Base-by-base conservation (phyloP, 106 monocot genomes). In the Vanilla planifolia region DNA sequence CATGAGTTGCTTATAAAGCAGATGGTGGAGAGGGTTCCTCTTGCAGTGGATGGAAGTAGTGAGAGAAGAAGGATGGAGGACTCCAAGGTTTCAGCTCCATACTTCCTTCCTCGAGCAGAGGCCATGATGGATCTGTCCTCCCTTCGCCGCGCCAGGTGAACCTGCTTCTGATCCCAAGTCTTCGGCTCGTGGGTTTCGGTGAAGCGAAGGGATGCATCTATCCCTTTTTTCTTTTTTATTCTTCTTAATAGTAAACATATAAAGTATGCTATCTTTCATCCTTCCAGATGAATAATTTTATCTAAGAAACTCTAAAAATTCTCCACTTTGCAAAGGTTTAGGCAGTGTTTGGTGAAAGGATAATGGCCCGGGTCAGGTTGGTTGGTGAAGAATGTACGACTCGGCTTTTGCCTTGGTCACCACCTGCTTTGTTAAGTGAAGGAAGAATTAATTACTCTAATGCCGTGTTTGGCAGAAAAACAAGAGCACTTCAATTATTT, bases 1-100 rank as follows among this genome's bases (percentile, higher is more conserved):
- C 85, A 85, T 29, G 80, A 78, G 47, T 64, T 81, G 16, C 60
- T 85, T 51, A 67, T 80, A 51, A 85, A 85, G 55, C 85, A 85
- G 33, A 75, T 85, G 16, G 77, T 81, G 14, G 85, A 78, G 37
- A 77, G 85, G 35, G 70, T 71, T 17, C 80, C 85, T 0, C 5
- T 2, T n/a, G 2, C 56, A 3, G 20, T 35, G 34, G 34, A 57
- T 19, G n/a, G 8, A 2, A 33, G 21, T 19, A 34, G 11, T 2
- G 56, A 57, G 1, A 8, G 34, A 17, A 16, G n/a, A 13, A 57
- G 5, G 34, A 57, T 20, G 56, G 19, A n/a, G 56, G 35, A 35
- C 0, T 20, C 29, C 8, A 4, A 2, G 13, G 6, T 7, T 27
- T 26, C 29, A 15, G 8, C 52, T 29, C 21, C 52, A 5, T 53